Percentiles rank a stretch among this genome's conserved stretches.
Conservation (phyloP, 345 rosid genomes). For the Euphorbia lathyris region DNA sequence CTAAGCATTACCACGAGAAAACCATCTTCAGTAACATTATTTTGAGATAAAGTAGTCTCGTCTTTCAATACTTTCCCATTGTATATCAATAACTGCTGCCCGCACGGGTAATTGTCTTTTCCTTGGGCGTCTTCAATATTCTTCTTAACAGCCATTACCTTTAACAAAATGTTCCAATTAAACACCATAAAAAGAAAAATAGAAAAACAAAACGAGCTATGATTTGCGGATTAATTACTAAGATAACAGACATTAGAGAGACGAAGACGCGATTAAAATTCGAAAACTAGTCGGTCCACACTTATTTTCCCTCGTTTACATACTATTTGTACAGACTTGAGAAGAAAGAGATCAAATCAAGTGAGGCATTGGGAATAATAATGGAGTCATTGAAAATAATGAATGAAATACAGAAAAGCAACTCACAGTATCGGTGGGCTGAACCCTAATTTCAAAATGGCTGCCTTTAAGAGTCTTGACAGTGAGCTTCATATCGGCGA, state of each 20-base stretch:
- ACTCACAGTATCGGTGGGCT: constrained; percentile 79
- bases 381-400: neutral
- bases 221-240: too few species aligned
- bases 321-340: neutral
- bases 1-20: constrained; percentile 99
- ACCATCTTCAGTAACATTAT: constrained; percentile 87
- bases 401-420: neutral
- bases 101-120: constrained; percentile 93
- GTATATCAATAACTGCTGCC: constrained; percentile 86
- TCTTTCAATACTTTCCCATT: constrained; percentile 98
- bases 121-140: constrained; percentile 94
- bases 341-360: neutral
- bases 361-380: neutral
- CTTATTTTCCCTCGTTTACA: neutral
- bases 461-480: constrained; percentile 96
- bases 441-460: constrained; percentile 95
- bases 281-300: neutral
- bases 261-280: neutral
- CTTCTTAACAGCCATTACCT: constrained; percentile 98
- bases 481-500: constrained; percentile 80
- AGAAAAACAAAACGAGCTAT: too few species aligned
- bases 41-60: constrained; percentile 79
- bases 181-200: neutral
- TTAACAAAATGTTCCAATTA: constrained; percentile 1
- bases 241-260: neutral